Percentiles rank a stretch among this genome's conserved stretches.
Conservation (phyloP, 331 rosid genomes). For the Arachis monticola region DNA sequence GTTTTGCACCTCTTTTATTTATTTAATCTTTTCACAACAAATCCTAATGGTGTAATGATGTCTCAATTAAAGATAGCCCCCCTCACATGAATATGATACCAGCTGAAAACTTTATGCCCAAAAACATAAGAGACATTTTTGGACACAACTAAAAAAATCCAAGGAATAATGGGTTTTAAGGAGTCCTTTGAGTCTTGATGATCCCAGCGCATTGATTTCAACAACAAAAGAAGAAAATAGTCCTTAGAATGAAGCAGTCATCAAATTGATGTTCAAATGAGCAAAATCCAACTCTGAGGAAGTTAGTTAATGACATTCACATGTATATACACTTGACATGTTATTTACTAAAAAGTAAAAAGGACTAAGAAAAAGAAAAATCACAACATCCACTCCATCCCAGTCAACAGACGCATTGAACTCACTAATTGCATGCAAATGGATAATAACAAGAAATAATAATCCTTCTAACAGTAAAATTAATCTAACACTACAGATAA, state of each 20-base stretch:
- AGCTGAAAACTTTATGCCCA: conserved; percentile 4
- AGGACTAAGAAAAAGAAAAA: conserved; percentile 5
- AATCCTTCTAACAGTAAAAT: conserved; percentile 1
- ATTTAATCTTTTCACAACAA: conserved; percentile 6
- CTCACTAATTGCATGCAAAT: not conserved
- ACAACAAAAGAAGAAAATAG: conserved; percentile 45
- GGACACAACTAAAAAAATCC: conserved; percentile 22
- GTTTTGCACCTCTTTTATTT: conserved; percentile 12
- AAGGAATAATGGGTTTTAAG: not conserved
- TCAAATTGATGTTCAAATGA: not conserved
- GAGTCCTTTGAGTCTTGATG: conserved; percentile 40
- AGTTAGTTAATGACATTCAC: conserved; percentile 3
- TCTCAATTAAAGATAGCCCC: conserved; percentile 14
- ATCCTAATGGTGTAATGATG: not conserved
- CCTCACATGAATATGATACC: conserved; percentile 11
- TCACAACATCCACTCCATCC: conserved; percentile 14
- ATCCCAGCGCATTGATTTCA: conserved; percentile 85
- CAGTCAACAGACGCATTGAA: conserved; percentile 2
- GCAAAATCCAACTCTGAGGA: not conserved
- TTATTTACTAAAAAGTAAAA: conserved; percentile 4
- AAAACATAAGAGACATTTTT: conserved; percentile 9
- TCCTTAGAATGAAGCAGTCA: conserved; percentile 17
- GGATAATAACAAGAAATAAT: not conserved
- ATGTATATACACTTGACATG: conserved; percentile 6
- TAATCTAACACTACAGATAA: not conserved